Evolutionary conservation across 169 alveolate species (phyloP), one percentile per base, ranked within the genome.

Genomic region (Eimeria sp.): DNA sequence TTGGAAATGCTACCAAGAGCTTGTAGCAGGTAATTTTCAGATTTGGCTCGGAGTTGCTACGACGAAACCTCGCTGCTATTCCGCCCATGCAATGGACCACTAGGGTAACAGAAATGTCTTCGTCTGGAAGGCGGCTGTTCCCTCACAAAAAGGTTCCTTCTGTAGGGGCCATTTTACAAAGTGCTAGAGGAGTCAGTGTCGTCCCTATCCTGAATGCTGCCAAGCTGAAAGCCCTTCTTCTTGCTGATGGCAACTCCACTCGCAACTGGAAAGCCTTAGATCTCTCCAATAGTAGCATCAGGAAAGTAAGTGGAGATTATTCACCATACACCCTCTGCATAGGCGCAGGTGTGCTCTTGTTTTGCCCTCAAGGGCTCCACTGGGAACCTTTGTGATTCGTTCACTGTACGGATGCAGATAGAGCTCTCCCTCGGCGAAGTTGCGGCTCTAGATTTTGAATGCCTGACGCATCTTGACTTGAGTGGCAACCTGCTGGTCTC

Each of bases 401-500:
- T 27, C 54, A 49, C 30, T 30, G 43, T 13, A 5, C 20, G 89
- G 47, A 34, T 84, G 58, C 78, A 84, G 92, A 61, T 84, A 34
- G 92, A 54, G 58, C 92, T 84, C 49, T 84, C 92, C n/a, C 43
- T 84, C 30, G 92, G 92, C 58, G 92, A 84, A 61, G 92, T 84
- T 54, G 92, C 92, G 4, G 92, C 92, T n/a, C 70, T 84, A 54
- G 92, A 84, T 61, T 84, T 84, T 40, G 92, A 84, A 61, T 54
- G 92, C n/a, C 92, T 84, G 47, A 54, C 63, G 43, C 78, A 84
- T 3, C 78, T 84, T 40, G 78, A 84, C 78, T n/a, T 84, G 51
- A 20, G 61, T 40, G 49, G 76, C 1, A 84, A 84, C 76, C 54
- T 58, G n/a, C 61, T 84, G 57, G 92, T 84, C 75, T 84, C 63